Conservation (phyloP, 1,139 yeast genomes). For the Taphrina sp. region DNA sequence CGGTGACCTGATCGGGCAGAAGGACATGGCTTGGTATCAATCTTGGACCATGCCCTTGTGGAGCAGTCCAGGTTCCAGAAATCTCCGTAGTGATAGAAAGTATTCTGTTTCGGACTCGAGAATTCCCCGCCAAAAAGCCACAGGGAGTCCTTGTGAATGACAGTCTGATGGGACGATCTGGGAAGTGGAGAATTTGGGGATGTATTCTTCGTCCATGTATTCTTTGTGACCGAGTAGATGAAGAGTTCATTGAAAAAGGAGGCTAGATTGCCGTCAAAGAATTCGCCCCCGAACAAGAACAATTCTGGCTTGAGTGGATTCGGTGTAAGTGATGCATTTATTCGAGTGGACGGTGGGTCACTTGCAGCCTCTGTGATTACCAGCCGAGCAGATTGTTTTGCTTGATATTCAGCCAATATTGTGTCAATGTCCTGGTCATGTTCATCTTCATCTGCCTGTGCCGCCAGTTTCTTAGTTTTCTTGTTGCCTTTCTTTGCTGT, state of each 20-base stretch:
- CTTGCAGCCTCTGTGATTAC: slow-evolving; percentile 63
- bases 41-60: slow-evolving; percentile 83
- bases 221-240: slow-evolving; percentile 71
- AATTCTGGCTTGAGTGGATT: slow-evolving; percentile 61
- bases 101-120: slow-evolving; percentile 91
- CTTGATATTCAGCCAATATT: slow-evolving; percentile 61
- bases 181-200: slow-evolving; percentile 91
- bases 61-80: slow-evolving; percentile 88
- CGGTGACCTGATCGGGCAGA: slow-evolving; percentile 90
- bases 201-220: slow-evolving; percentile 73
- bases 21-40: slow-evolving; percentile 75
- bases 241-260: slow-evolving; percentile 80
- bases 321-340: slow-evolving; percentile 76
- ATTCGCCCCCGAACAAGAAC: slow-evolving; percentile 87
- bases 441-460: slow-evolving; percentile 52
- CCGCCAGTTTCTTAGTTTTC: slow-evolving; percentile 67
- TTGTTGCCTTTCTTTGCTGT: slow-evolving; percentile 74
- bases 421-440: slow-evolving; percentile 88
- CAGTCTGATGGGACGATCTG: slow-evolving; percentile 86
- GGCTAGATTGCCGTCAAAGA: slow-evolving; percentile 54
- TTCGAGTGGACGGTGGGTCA: slow-evolving; percentile 62
- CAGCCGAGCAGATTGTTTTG: slow-evolving; percentile 66
- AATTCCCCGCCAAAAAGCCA: slow-evolving; percentile 95
- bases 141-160: slow-evolving; percentile 85
- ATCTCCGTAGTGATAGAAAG: slow-evolving; percentile 94